phyloP scores from a whole-genome alignment of 2,329 filamentous ascomycete genomes.

The Septoria linicola region DNA sequence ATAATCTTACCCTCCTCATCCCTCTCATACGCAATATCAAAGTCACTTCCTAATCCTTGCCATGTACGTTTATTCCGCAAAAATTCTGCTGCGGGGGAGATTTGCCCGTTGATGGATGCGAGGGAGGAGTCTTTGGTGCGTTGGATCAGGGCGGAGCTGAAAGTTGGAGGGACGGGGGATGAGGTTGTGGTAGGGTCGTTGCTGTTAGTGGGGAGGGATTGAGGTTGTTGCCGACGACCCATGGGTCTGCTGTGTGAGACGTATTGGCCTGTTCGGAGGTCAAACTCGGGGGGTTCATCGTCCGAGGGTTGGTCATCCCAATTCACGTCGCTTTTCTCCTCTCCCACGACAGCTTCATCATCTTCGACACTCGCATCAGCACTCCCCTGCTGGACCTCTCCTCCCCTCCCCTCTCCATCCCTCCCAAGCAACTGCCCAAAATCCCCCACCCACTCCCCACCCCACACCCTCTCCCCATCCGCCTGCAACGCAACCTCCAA shows the following conservation, averaged over 20 bases:
- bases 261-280: constrained; percentile 83
- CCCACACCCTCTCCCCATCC: constrained; percentile 79
- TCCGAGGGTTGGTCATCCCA: constrained; percentile 65
- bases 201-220: not conserved
- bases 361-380: constrained; percentile 38
- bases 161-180: constrained; percentile 6
- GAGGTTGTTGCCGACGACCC: constrained; percentile 33
- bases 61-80: constrained; percentile 80
- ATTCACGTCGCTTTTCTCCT: constrained; percentile 53
- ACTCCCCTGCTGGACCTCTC: too few species aligned
- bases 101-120: constrained; percentile 75
- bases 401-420: constrained; percentile 42
- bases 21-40: constrained; percentile 61
- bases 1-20: constrained; percentile 50
- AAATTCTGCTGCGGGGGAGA: constrained; percentile 90
- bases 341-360: not conserved
- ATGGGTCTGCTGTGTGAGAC: constrained; percentile 77
- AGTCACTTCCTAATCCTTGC: constrained; percentile 89
- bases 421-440: constrained; percentile 67
- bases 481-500: constrained; percentile 72
- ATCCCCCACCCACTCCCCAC: constrained; percentile 82
- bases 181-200: constrained; percentile 1
- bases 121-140: constrained; percentile 65
- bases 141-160: constrained; percentile 58
- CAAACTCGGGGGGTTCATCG: constrained; percentile 75